These are phyloP conservation scores for Canariomyces notabilis DNA, from an alignment of 2,329 filamentous ascomycete species.

Conservation along the genomic window DNA sequence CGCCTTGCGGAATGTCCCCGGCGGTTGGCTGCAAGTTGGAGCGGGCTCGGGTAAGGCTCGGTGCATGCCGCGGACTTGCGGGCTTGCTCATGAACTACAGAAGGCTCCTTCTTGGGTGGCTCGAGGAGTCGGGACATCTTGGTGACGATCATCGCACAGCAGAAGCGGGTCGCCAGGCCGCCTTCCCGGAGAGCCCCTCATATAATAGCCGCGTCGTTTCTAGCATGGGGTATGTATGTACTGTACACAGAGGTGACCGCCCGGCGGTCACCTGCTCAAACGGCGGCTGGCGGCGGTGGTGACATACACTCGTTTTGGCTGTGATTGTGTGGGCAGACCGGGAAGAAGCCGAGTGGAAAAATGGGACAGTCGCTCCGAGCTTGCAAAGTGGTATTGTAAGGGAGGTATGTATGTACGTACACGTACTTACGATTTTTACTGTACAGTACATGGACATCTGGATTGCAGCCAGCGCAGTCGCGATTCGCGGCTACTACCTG, in stretches of 20 bases:
- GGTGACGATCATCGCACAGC: slow-evolving; percentile 15
- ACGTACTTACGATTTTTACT: no score
- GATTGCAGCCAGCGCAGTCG: neutral
- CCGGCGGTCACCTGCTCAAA: slow-evolving; percentile 4
- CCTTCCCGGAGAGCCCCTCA: slow-evolving; percentile 7
- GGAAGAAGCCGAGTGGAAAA: neutral
- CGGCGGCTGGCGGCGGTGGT: slow-evolving; percentile 1
- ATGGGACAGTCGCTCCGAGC: no score
- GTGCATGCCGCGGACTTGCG: slow-evolving; percentile 14
- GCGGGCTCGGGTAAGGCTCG: slow-evolving; percentile 11
- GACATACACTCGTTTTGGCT: neutral
- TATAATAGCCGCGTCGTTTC: slow-evolving; percentile 9
- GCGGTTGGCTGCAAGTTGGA: slow-evolving; percentile 14
- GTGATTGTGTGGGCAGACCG: neutral
- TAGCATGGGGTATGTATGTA: neutral
- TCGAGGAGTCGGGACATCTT: slow-evolving; percentile 2
- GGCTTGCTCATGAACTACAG: slow-evolving; percentile 3
- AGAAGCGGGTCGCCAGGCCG: slow-evolving; percentile 21
- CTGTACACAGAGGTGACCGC: neutral
- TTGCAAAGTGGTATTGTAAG: no score
- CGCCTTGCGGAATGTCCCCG: neutral
- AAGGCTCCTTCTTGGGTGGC: slow-evolving; percentile 2
- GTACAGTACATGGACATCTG: neutral
- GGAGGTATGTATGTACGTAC: no score
- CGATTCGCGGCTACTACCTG: neutral